phyloP scores from a whole-genome alignment of 106 monocot genomes.

The Dendrobium catenatum region DNA sequence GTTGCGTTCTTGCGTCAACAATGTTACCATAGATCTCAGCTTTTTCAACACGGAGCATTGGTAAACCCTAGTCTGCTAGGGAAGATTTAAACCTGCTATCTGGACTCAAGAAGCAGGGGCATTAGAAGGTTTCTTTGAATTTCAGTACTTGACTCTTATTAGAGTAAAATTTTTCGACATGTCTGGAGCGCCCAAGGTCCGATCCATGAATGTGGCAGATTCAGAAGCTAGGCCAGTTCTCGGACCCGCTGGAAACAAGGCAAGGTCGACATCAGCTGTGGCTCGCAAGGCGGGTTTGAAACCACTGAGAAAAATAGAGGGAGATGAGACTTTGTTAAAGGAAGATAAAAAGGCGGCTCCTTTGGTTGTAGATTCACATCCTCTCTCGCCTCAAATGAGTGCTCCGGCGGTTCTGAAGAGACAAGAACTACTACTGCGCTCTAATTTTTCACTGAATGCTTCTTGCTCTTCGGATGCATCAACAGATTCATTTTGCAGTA shows the following conservation, averaged over 20 bases:
- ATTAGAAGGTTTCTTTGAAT: background rate
- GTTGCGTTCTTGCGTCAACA: background rate
- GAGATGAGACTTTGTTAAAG: conserved; percentile 1
- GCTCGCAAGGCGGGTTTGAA: conserved; percentile 29
- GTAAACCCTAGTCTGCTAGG: background rate
- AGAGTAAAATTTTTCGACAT: conserved; percentile 6
- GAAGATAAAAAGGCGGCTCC: conserved; percentile 23
- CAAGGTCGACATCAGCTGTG: conserved; percentile 8
- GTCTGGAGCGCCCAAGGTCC: conserved; percentile 51
- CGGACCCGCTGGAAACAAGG: conserved; percentile 54
- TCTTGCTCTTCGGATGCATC: conserved; percentile 95
- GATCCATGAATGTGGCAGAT: conserved; percentile 43
- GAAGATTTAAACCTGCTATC: background rate
- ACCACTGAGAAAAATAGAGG: conserved; percentile 27
- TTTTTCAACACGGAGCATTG: background rate
- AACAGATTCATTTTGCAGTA: conserved; percentile 61
- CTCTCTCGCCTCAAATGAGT: conserved; percentile 12
- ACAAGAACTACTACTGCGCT: conserved; percentile 58
- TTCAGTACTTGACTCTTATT: background rate
- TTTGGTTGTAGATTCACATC: background rate
- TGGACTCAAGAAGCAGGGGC: background rate
- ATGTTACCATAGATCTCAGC: conserved; percentile 10
- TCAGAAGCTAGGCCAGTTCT: conserved; percentile 50
- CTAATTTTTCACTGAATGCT: conserved; percentile 75
- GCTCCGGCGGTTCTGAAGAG: conserved; percentile 33